A percentile compares a stretch with the other conserved stretches of the same genome.
phyloP scores from a whole-genome alignment of 2,329 filamentous ascomycete genomes.

The Chrysosphaeria jannelii region DNA sequence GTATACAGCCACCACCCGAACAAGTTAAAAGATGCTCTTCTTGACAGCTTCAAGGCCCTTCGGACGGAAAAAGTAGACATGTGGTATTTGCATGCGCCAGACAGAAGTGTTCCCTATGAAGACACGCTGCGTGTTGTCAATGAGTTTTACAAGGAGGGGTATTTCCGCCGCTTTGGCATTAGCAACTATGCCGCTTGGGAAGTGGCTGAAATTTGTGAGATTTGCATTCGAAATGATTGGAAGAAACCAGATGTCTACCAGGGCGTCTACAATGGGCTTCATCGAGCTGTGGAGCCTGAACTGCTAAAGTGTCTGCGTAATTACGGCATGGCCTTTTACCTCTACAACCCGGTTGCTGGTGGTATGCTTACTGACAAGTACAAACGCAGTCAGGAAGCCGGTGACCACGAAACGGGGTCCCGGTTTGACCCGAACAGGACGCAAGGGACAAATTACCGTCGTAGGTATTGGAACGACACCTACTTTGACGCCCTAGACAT shows the following conservation, averaged over 20 bases:
- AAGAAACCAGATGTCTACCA: conserved; percentile 16
- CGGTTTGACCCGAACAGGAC: conserved; percentile 15
- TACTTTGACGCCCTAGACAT: conserved; percentile 8
- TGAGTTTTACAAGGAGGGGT: conserved; percentile 16
- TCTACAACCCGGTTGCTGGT: conserved; percentile 5
- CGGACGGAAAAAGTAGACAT: conserved; percentile 6
- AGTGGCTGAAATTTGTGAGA: conserved; percentile 13
- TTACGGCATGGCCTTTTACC: conserved; percentile 10
- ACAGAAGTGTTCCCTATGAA: conserved; percentile 18
- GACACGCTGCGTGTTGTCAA: conserved; percentile 20
- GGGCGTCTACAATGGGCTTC: conserved; percentile 12
- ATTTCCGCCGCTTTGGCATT: conserved; percentile 16
- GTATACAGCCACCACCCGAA: conserved; percentile 5
- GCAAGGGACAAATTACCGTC: conserved; percentile 3
- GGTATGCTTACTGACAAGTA: conserved; percentile 9
- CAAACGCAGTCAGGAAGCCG: conserved; percentile 2
- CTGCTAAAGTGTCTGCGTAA: conserved; percentile 15
- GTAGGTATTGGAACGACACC: conserved; percentile 10
- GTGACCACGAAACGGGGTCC: conserved; percentile 2
- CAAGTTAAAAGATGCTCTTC: conserved; percentile 4
- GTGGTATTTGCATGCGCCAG: conserved; percentile 20
- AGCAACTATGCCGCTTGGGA: conserved; percentile 15
- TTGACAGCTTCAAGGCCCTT: conserved; percentile 5
- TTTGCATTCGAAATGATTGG: conserved; percentile 11
- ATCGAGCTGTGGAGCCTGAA: conserved; percentile 11